A percentile compares a stretch with the other conserved stretches of the same genome.
phyloP scores from a whole-genome alignment of 257 asterid species.

The Penstemon davidsonii region DNA sequence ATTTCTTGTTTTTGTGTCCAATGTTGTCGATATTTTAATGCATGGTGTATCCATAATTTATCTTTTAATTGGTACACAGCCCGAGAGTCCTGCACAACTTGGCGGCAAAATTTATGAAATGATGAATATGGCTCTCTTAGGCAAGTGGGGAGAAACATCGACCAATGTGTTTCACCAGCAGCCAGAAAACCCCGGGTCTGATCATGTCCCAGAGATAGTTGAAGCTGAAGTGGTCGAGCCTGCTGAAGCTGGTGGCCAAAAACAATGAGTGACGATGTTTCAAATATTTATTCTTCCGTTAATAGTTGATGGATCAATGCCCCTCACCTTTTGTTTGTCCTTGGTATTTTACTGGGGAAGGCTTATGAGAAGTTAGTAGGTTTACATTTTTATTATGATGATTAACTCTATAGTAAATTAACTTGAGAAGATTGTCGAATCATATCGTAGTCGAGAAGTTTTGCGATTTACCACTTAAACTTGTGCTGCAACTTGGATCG shows the following conservation, averaged over 20 bases:
- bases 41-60: not conserved
- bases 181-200: conserved; percentile 30
- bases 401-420: no score
- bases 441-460: no score
- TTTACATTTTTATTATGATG: no score
- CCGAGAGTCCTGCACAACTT: conserved; percentile 91
- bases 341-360: no score
- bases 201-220: conserved; percentile 39
- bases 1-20: no score
- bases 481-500: no score
- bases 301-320: no score
- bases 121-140: conserved; percentile 88
- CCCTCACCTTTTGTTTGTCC: no score
- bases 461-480: no score
- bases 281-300: no score
- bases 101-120: conserved; percentile 96
- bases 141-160: conserved; percentile 58
- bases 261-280: conserved; percentile 27
- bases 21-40: not conserved
- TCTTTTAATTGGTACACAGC: conserved; percentile 44
- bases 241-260: conserved; percentile 56
- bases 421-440: no score
- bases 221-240: conserved; percentile 88
- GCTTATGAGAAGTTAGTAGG: no score
- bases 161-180: conserved; percentile 41